These are phyloP conservation scores for Kwoniella bestiolae DNA, from an alignment of 768 basidiomycete species.

Conservation along the genomic window DNA sequence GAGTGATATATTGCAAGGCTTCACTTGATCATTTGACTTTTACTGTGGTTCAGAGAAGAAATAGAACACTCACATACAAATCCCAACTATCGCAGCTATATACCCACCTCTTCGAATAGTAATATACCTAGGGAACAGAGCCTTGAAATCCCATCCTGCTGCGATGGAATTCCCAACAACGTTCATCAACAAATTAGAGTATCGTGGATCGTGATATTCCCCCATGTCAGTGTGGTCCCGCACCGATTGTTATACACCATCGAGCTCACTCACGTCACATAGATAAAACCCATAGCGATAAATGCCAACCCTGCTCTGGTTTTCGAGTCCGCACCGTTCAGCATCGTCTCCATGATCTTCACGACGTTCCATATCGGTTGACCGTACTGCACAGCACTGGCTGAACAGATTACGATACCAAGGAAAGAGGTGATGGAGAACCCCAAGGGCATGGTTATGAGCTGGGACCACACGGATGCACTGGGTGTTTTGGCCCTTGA, in stretches of 20 bases:
- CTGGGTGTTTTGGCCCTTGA: constrained; percentile 44
- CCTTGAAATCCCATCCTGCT: constrained; percentile 80
- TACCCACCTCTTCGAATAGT: constrained; percentile 85
- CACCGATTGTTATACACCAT: no score
- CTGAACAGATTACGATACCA: constrained; percentile 80
- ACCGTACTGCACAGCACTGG: constrained; percentile 75
- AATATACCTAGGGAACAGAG: constrained; percentile 75
- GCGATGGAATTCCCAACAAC: constrained; percentile 77
- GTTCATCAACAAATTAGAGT: constrained; percentile 50
- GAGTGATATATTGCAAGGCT: no score
- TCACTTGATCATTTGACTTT: no score
- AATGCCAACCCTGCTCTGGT: constrained; percentile 76
- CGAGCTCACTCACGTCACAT: constrained; percentile 63
- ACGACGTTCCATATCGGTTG: constrained; percentile 79
- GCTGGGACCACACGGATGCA: constrained; percentile 54
- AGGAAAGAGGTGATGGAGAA: constrained; percentile 78
- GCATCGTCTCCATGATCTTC: constrained; percentile 70
- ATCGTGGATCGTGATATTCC: no score
- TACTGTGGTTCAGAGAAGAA: no score
- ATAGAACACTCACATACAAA: constrained; percentile 62
- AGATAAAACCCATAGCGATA: constrained; percentile 76
- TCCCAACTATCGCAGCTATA: constrained; percentile 73
- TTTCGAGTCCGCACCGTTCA: constrained; percentile 69
- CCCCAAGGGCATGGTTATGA: constrained; percentile 70
- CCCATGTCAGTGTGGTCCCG: no score